Conservation (phyloP, 805 yeast genomes). For the Metschnikowia arizonensis region DNA sequence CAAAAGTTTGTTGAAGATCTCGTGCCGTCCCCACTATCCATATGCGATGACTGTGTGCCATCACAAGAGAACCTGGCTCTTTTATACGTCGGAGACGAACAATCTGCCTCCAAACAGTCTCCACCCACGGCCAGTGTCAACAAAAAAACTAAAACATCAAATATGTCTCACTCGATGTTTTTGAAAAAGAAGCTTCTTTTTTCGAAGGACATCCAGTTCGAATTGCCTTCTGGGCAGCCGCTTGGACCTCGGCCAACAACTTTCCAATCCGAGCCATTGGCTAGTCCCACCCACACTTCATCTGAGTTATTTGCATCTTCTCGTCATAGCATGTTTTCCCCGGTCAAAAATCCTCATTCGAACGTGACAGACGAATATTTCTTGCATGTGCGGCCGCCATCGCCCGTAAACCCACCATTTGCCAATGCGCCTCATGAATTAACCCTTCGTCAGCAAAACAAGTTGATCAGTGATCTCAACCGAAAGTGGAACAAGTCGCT, state of each 20-base stretch:
- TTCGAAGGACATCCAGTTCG: slow-evolving; percentile 39
- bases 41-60: slow-evolving; percentile 10
- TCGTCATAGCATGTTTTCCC: not conserved
- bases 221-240: slow-evolving; percentile 22
- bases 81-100: slow-evolving; percentile 5
- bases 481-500: slow-evolving; percentile 38
- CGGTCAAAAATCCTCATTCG: not conserved
- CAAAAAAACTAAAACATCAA: slow-evolving; percentile 16
- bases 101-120: not conserved
- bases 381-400: slow-evolving; percentile 3
- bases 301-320: slow-evolving; percentile 3
- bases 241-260: not conserved
- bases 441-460: slow-evolving; percentile 29
- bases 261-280: slow-evolving; percentile 1
- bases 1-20: slow-evolving; percentile 15
- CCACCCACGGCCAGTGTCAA: slow-evolving; percentile 6
- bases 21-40: slow-evolving; percentile 26
- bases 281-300: not conserved
- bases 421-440: slow-evolving; percentile 3
- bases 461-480: slow-evolving; percentile 33
- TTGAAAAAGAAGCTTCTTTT: slow-evolving; percentile 30
- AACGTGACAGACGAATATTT: slow-evolving; percentile 1
- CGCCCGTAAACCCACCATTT: not conserved
- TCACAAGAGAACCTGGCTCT: slow-evolving; percentile 2
- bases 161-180: slow-evolving; percentile 25